Conservation (phyloP, 306 rosid species). For the Rosa chinensis region DNA sequence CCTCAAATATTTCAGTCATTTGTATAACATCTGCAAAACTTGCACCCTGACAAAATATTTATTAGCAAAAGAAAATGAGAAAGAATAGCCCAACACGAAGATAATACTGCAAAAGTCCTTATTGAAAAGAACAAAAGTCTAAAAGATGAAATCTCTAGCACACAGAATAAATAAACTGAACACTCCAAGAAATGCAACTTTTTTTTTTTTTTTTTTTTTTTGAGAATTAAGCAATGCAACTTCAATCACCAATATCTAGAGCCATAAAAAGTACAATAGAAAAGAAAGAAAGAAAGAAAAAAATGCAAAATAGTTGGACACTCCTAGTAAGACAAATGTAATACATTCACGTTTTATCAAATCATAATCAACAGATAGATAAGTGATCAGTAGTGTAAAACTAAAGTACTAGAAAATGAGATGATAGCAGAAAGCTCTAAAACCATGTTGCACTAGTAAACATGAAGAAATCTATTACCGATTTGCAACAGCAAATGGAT, state of each 20-base stretch:
- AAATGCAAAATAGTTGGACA: neutral
- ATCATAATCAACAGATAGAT: neutral
- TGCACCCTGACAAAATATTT: conserved; percentile 56
- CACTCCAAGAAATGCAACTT: neutral
- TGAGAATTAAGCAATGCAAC: neutral
- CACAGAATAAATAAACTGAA: neutral
- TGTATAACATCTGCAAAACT: conserved; percentile 85
- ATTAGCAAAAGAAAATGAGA: conserved; percentile 4
- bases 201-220: too few species aligned
- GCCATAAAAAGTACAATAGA: neutral
- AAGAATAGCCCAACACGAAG: neutral
- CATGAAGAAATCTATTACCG: too few species aligned
- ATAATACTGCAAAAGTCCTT: neutral
- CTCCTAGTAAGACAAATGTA: neutral
- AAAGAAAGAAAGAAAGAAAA: neutral
- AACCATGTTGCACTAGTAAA: conserved; percentile 8
- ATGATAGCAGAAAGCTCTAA: neutral
- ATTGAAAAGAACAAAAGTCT: neutral
- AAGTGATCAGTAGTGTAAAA: neutral
- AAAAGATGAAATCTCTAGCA: neutral
- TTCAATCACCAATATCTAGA: neutral
- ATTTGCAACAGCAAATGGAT: too few species aligned
- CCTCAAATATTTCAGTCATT: conserved; percentile 97
- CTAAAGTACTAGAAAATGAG: neutral
- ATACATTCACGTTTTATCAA: neutral